A percentile compares a stretch with the other conserved stretches of the same genome.
These are phyloP conservation scores for Clavispora asparagi DNA, from an alignment of 805 yeast species.

Conservation along the genomic window DNA sequence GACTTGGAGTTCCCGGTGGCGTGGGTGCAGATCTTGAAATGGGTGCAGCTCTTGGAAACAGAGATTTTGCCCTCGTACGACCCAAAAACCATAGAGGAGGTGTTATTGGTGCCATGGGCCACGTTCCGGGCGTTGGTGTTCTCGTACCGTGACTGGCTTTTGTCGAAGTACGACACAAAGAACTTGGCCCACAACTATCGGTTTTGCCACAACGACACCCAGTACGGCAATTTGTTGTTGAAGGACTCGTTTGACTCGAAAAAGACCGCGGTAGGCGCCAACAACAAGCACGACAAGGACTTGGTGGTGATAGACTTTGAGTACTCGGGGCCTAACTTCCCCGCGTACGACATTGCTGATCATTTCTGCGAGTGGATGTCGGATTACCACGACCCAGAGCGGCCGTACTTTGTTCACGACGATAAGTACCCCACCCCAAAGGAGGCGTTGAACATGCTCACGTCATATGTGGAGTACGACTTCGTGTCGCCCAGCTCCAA, in stretches of 20 bases:
- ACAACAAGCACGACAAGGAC: slow-evolving; percentile 38
- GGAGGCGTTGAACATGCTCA: slow-evolving; percentile 65
- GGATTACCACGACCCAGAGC: slow-evolving; percentile 66
- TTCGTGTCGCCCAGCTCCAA: slow-evolving; percentile 33
- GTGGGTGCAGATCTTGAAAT: slow-evolving; percentile 67
- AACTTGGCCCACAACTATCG: slow-evolving; percentile 48
- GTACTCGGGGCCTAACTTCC: slow-evolving; percentile 85
- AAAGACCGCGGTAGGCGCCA: slow-evolving; percentile 24
- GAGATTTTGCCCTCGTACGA: slow-evolving; percentile 39
- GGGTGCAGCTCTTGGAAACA: slow-evolving; percentile 48
- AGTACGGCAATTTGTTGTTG: slow-evolving; percentile 86
- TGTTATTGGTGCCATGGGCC: slow-evolving; percentile 44
- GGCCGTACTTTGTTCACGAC: slow-evolving; percentile 47
- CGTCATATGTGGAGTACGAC: slow-evolving; percentile 70
- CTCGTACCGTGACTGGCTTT: slow-evolving; percentile 61
- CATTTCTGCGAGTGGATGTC: slow-evolving; percentile 98
- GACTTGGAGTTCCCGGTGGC: slow-evolving; percentile 52
- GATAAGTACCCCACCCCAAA: slow-evolving; percentile 61
- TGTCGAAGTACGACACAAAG: slow-evolving; percentile 40
- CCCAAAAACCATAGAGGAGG: slow-evolving; percentile 24
- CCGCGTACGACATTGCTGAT: slow-evolving; percentile 87
- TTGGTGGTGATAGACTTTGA: slow-evolving; percentile 95
- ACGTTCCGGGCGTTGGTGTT: slow-evolving; percentile 45
- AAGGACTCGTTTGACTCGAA: slow-evolving; percentile 49
- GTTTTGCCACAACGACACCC: slow-evolving; percentile 95